Conservation (phyloP, 306 rosid species). For the Rosa rugosa region DNA sequence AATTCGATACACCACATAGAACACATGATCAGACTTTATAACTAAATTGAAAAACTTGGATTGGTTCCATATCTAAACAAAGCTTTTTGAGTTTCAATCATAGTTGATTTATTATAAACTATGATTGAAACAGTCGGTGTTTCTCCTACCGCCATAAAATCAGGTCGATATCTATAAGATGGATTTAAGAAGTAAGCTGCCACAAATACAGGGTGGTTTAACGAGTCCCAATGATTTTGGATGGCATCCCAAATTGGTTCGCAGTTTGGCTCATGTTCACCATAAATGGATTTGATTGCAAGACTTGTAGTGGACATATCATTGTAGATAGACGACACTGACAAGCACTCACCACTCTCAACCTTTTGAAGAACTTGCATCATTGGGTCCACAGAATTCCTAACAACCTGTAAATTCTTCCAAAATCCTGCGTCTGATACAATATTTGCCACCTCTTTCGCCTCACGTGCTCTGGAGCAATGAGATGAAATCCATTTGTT, state of each 20-base stretch:
- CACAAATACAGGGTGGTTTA: conserved; percentile 78
- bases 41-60: too few relatives aligned
- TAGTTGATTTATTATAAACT: too few relatives aligned
- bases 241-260: conserved; percentile 87
- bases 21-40: too few relatives aligned
- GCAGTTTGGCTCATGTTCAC: conserved; percentile 68
- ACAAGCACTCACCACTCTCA: conserved; percentile 60
- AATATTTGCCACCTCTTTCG: conserved; percentile 81
- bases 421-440: conserved; percentile 68
- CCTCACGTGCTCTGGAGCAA: conserved; percentile 61
- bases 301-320: conserved; percentile 82
- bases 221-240: conserved; percentile 71
- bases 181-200: conserved; percentile 96
- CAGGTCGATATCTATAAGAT: conserved; percentile 76
- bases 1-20: too few relatives aligned
- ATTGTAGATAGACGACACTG: conserved; percentile 71
- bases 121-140: conserved; percentile 26
- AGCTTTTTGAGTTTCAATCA: too few relatives aligned
- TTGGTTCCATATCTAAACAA: too few relatives aligned
- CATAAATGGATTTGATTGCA: conserved; percentile 67
- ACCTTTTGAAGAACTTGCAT: conserved; percentile 78
- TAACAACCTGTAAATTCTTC: conserved; percentile 75
- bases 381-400: conserved; percentile 76
- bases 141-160: conserved; percentile 72
- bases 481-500: conserved; percentile 77